phyloP scores from a whole-genome alignment of 306 rosid species.

The Luffa acutangula region DNA sequence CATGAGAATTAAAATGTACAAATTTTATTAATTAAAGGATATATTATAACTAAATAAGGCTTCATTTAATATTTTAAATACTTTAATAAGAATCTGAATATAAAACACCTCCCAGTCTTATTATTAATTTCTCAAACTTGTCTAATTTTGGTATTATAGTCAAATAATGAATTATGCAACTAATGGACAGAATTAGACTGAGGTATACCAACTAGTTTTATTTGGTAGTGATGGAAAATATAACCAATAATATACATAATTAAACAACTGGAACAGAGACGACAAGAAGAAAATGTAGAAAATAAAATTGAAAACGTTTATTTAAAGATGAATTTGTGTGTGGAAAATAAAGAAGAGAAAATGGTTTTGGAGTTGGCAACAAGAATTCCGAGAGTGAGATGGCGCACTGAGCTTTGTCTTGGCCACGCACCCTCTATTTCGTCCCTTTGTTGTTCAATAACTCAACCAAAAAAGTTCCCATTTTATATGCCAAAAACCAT shows the following conservation, averaged over 20 bases:
- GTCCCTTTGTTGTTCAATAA: background rate
- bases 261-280: background rate
- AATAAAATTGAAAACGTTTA: background rate
- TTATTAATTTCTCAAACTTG: no score
- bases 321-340: background rate
- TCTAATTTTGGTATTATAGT: no score
- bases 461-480: background rate
- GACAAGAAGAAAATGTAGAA: background rate
- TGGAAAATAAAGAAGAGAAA: background rate
- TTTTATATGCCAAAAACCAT: background rate
- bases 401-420: constrained; percentile 6
- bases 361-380: background rate
- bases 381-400: background rate
- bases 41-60: no score
- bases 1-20: no score
- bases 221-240: background rate
- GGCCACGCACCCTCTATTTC: constrained; percentile 1
- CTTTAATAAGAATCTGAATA: no score
- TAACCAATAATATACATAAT: background rate
- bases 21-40: no score
- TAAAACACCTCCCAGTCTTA: no score
- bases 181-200: background rate
- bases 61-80: no score
- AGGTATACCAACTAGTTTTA: background rate
- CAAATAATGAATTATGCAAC: no score